Evolutionary conservation across 805 yeast species (phyloP).

Genomic region (Wickerhamomyces bovis): DNA sequence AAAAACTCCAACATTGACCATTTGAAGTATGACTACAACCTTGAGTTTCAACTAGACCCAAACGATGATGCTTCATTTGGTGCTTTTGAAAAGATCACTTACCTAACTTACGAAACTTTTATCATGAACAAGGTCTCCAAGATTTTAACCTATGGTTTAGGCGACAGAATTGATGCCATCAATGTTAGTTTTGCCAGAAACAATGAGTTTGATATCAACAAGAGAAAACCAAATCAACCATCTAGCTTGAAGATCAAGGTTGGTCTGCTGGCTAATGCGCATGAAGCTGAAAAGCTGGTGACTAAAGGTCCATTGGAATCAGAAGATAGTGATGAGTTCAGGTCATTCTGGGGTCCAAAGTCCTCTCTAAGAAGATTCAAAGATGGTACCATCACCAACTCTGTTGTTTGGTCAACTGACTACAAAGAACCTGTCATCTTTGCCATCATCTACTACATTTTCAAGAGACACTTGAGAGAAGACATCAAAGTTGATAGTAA

Average conservation of each 20-base stretch:
- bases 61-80: slow-evolving; percentile 45
- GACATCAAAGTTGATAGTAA: slow-evolving; percentile 27
- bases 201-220: slow-evolving; percentile 31
- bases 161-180: slow-evolving; percentile 34
- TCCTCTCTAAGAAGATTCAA: slow-evolving; percentile 87
- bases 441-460: slow-evolving; percentile 56
- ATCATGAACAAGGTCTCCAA: slow-evolving; percentile 55
- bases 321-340: slow-evolving; percentile 57
- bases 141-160: slow-evolving; percentile 52
- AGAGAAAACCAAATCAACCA: slow-evolving; percentile 44
- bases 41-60: slow-evolving; percentile 41
- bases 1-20: slow-evolving; percentile 46
- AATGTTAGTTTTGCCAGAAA: slow-evolving; percentile 28
- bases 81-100: slow-evolving; percentile 66
- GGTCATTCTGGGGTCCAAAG: slow-evolving; percentile 83
- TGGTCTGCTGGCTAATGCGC: slow-evolving; percentile 65
- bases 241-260: slow-evolving; percentile 35
- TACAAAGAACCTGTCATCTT: slow-evolving; percentile 56
- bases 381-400: slow-evolving; percentile 85
- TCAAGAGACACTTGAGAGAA: slow-evolving; percentile 57
- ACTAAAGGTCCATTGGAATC: slow-evolving; percentile 78
- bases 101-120: slow-evolving; percentile 62
- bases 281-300: slow-evolving; percentile 72
- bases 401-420: slow-evolving; percentile 76
- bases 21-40: slow-evolving; percentile 58